Evolutionary conservation across 2,329 filamentous ascomycete genomes (phyloP), one percentile per base, ranked within the genome.

Genomic region (Trichocomaceae sp.): DNA sequence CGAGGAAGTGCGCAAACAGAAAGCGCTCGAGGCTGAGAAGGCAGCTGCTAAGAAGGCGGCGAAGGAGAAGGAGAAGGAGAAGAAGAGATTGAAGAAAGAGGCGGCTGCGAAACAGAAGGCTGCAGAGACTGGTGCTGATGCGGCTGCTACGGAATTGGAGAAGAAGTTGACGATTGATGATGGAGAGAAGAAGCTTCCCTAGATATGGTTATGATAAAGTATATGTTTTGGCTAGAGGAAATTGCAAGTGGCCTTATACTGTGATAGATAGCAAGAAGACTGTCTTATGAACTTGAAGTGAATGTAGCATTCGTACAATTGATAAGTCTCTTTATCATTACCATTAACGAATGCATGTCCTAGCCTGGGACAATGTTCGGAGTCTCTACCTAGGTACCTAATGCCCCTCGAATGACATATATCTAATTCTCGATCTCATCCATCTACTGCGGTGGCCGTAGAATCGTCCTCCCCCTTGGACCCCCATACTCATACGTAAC

Each of bases 1-100:
- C 6, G 78, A 79, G 35, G 78, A 85, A 62, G 83, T 88, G 59
- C 77, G 84, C 41, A 85, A 85, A 65, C 86, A 87, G 64, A 84
- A 87, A 61, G 86, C 42, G 8, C 42, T 86, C 65, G 85, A 82
- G 44, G 75, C 79, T 29, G 78, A 79, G 61, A 76, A 75, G 39
- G 75, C 75, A 0, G 58, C 58, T 7, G 58, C 58, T 1, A 59
- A 71, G 33, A 69, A 71, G 22, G 77, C 77, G 12, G 71, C 59
- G 52, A 75, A 74, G 60, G 68, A 69, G 56, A 67, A 66, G 58
- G 71, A 72, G 19, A 73, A 74, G 64, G 74, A 75, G 62, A 69
- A 77, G 51, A 75, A 73, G 61, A 71, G 75, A 62, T 71, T 72
- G 15, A 75, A 71, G 63, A 74, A 75, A 59, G 67, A 66, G 48